These are phyloP conservation scores for Syzygium syzygioides DNA, from an alignment of 441 rosid species.

Conservation along the genomic window DNA sequence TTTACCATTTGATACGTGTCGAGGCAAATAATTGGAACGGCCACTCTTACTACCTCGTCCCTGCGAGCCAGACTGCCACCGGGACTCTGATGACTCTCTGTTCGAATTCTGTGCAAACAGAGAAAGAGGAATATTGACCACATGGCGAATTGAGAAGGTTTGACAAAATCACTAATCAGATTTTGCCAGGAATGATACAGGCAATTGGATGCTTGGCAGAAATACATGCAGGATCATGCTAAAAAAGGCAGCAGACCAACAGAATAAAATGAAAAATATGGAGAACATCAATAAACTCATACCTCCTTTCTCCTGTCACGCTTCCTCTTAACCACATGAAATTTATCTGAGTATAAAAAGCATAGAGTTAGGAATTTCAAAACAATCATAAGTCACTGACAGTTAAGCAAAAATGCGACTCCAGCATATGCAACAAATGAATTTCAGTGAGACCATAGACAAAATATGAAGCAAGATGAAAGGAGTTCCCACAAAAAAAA, in stretches of 20 bases:
- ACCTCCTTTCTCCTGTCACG: conserved; percentile 86
- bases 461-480: background rate
- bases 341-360: conserved; percentile 52
- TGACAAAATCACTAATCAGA: background rate
- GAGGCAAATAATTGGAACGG: conserved; percentile 42
- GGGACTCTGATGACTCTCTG: conserved; percentile 67
- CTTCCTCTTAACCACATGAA: conserved; percentile 80
- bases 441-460: background rate
- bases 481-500: background rate
- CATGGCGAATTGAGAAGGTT: background rate
- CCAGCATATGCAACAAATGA: background rate
- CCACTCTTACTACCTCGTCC: conserved; percentile 68
- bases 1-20: conserved; percentile 54
- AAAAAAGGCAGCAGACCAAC: background rate
- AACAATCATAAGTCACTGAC: background rate
- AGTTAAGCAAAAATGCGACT: background rate
- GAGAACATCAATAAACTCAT: background rate
- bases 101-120: conserved; percentile 39
- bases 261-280: background rate
- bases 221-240: background rate
- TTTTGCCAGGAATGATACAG: background rate
- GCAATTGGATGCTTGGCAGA: background rate
- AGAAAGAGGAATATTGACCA: background rate
- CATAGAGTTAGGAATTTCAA: conserved; percentile 7
- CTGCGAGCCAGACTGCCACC: conserved; percentile 55